Evolutionary conservation across 2,329 filamentous ascomycete species (phyloP).

Genomic region (Xenosphaeropsis pyriputrescens): DNA sequence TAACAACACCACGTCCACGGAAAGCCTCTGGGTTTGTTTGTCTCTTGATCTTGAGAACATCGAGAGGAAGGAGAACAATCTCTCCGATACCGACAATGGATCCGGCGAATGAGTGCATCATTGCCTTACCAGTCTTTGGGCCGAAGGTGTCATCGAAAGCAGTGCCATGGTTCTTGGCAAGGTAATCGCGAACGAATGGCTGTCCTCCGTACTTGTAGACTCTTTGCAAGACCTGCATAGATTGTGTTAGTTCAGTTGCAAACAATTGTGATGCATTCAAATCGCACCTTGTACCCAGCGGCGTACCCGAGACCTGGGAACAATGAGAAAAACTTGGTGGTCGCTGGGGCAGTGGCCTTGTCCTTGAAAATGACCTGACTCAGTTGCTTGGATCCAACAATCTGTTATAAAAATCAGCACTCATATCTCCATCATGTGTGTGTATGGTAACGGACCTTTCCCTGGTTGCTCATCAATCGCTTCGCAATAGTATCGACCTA

Average conservation of each 20-base stretch:
- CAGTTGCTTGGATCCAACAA: slow-evolving; percentile 46
- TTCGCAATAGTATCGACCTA: slow-evolving; percentile 97
- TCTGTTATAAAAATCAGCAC: slow-evolving; percentile 23
- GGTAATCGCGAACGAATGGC: slow-evolving; percentile 84
- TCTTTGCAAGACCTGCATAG: slow-evolving; percentile 64
- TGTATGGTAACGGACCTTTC: slow-evolving; percentile 35
- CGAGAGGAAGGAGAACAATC: slow-evolving; percentile 85
- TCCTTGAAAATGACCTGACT: slow-evolving; percentile 93
- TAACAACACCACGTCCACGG: slow-evolving; percentile 79
- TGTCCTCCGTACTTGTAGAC: slow-evolving; percentile 99
- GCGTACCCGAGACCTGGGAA: slow-evolving; percentile 97
- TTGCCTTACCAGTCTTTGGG: slow-evolving; percentile 93
- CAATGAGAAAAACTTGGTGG: slow-evolving; percentile 79
- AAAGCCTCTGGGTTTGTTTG: slow-evolving; percentile 99
- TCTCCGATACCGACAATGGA: slow-evolving; percentile 94
- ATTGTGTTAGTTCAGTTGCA: background rate
- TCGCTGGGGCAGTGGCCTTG: slow-evolving; percentile 54
- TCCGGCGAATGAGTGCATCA: slow-evolving; percentile 94
- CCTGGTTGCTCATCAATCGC: slow-evolving; percentile 97
- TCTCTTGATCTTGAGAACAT: slow-evolving; percentile 98
- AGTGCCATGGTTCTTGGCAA: slow-evolving; percentile 63
- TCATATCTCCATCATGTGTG: background rate
- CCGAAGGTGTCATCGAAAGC: slow-evolving; percentile 84
- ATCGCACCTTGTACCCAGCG: slow-evolving; percentile 76
- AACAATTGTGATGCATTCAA: background rate